Evolutionary conservation across 1,284 basidiomycete genomes (phyloP), one percentile per base, ranked within the genome.

Genomic region (Irpex rosettiformis): DNA sequence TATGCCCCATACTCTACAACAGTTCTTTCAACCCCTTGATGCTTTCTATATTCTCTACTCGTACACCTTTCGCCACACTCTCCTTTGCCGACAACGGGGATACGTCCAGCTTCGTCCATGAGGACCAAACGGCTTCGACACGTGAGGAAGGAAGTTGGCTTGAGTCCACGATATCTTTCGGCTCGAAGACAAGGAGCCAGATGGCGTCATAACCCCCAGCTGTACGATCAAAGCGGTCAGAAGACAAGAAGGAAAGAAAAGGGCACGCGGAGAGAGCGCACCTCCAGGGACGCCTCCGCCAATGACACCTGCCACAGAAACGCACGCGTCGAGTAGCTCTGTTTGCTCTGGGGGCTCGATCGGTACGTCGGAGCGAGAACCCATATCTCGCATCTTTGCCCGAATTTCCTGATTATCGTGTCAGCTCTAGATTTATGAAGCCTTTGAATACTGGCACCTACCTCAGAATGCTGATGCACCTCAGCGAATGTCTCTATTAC

Each of bases 201-300:
- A 99, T 84, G 1, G 97, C 97, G 70, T 99, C 97, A 72, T 93
- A 99, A 1, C 97, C 97, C 3, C 97, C 97, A 27, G 97, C 94
- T 94, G 65, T 57, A 51, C 5, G 10, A 27, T 42, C 8, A 7
- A 4, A 27, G 52, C 24, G 48, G 2, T 1, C 24, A 24, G 13
- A 11, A 27, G 22, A 13, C 27, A 52, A 60, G 27, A 56, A 29
- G 58, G 29, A 43, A 21, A 37, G 54, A 54, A 25, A 22, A 40
- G 5, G 3, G 42, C n/a, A 10, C 16, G 28, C 2, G 28, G 55
- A 59, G n/a, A 53, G 11, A 47, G 25, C 45, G 47, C 16, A 37
- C 21, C 28, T 47, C 56, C 43, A 18, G 43, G 43, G 16, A 45
- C 43, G 8, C 43, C 43, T 4, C 55, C 53, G 54, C 93, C 95